Conservation (phyloP, 495 filamentous ascomycete genomes). For the Glutinoglossum americanum region DNA sequence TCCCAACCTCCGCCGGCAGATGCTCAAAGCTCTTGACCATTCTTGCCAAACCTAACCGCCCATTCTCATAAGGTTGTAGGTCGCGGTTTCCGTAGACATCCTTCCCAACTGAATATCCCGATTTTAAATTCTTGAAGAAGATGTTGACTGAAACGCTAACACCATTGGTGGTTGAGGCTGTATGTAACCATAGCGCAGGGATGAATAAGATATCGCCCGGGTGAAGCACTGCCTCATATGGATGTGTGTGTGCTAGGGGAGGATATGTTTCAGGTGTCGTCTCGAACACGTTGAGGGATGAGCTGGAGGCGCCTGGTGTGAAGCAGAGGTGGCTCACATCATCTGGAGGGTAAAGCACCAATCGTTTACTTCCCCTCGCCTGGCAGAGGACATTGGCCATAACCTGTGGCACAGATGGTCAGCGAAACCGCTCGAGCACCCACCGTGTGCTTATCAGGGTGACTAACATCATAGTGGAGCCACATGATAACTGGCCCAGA, state of each 20-base stretch:
- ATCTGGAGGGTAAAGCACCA: conserved; percentile 57
- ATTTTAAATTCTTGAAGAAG: conserved; percentile 54
- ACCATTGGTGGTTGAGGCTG: conserved; percentile 37
- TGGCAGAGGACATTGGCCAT: conserved; percentile 85
- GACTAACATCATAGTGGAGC: conserved; percentile 70
- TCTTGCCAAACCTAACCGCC: conserved; percentile 44
- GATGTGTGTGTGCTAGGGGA: conserved; percentile 32
- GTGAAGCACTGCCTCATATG: conserved; percentile 39
- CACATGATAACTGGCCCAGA: conserved; percentile 74
- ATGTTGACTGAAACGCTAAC: conserved; percentile 62
- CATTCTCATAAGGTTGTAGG: conserved; percentile 64
- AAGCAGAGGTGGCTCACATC: conserved; percentile 51
- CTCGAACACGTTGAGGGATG: conserved; percentile 46
- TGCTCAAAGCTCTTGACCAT: conserved; percentile 45
- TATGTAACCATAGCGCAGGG: conserved; percentile 67
- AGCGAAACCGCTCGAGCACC: neutral
- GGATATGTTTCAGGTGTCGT: conserved; percentile 16
- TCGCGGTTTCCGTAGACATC: conserved; percentile 86
- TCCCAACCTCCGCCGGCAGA: conserved; percentile 39
- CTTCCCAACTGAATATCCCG: conserved; percentile 47
- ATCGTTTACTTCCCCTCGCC: conserved; percentile 43
- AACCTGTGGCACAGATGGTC: conserved; percentile 25
- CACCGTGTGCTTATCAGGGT: neutral
- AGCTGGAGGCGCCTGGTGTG: conserved; percentile 59
- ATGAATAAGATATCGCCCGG: conserved; percentile 63